Evolutionary conservation across 2,329 filamentous ascomycete genomes (phyloP).

Genomic region (Dactylellina drechsleri): DNA sequence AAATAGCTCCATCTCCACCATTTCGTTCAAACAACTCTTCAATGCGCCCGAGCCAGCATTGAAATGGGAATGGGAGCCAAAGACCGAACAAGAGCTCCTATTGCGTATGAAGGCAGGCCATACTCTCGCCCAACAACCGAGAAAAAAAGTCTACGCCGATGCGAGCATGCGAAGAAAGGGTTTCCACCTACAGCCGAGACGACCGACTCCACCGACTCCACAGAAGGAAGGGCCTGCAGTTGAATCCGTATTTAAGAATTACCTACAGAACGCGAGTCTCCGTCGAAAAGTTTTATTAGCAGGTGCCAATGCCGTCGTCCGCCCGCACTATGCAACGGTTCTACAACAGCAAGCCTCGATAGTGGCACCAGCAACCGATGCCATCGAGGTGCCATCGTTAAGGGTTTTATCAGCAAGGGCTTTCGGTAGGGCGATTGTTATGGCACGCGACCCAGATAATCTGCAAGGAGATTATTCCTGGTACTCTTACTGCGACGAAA

Average conservation of each 20-base stretch:
- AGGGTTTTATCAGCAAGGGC: slow-evolving; percentile 27
- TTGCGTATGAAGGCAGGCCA: slow-evolving; percentile 9
- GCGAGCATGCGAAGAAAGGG: slow-evolving; percentile 31
- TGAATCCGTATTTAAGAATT: slow-evolving; percentile 40
- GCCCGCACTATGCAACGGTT: slow-evolving; percentile 38
- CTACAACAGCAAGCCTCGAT: slow-evolving; percentile 46
- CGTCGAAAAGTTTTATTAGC: slow-evolving; percentile 29
- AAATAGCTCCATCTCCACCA: slow-evolving; percentile 16
- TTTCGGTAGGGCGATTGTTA: slow-evolving; percentile 45
- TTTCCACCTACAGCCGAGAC: slow-evolving; percentile 26
- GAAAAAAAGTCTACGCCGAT: slow-evolving; percentile 39
- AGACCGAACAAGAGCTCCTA: slow-evolving; percentile 39
- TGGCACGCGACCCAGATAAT: slow-evolving; percentile 36
- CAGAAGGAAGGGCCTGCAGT: neutral
- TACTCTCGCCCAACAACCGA: slow-evolving; percentile 8
- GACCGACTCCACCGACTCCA: slow-evolving; percentile 22
- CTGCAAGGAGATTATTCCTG: slow-evolving; percentile 42
- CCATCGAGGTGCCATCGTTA: slow-evolving; percentile 24
- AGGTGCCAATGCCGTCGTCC: slow-evolving; percentile 17
- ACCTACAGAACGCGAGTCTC: slow-evolving; percentile 39
- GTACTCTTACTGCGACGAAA: slow-evolving; percentile 50
- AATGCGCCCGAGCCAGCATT: slow-evolving; percentile 32
- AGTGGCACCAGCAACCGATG: slow-evolving; percentile 8
- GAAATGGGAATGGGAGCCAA: slow-evolving; percentile 52
- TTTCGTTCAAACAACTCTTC: slow-evolving; percentile 44